Evolutionary conservation across 2,329 filamentous ascomycete genomes (phyloP).

Genomic region (Curvularia sp.): DNA sequence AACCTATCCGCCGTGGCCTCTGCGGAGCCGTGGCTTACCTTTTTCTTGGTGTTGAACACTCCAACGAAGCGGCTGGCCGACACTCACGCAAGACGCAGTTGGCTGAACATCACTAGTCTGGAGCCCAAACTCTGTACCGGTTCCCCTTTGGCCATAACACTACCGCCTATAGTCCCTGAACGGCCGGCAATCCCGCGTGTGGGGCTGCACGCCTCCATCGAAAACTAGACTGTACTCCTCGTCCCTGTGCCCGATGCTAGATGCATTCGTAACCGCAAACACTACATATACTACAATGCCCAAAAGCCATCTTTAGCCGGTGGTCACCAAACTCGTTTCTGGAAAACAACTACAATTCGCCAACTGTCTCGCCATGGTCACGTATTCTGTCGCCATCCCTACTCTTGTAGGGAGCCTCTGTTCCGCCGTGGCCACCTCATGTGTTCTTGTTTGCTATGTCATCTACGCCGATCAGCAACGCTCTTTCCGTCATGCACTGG

Average conservation of each 20-base stretch:
- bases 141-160: not conserved
- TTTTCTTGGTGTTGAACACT: not conserved
- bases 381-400: constrained; percentile 20
- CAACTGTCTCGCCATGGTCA: constrained; percentile 8
- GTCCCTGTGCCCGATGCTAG: not conserved
- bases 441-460: constrained; percentile 30
- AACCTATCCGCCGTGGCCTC: not conserved
- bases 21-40: not conserved
- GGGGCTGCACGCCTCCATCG: not conserved
- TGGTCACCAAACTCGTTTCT: not conserved
- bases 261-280: not conserved
- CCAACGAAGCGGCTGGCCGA: not conserved
- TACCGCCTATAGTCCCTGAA: not conserved
- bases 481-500: constrained; percentile 32
- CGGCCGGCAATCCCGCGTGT: not conserved
- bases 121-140: not conserved
- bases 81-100: not conserved
- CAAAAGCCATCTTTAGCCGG: not conserved
- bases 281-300: not conserved
- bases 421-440: constrained; percentile 25
- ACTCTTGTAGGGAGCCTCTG: constrained; percentile 33
- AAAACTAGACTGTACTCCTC: not conserved
- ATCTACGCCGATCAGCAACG: constrained; percentile 25
- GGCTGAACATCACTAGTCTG: not conserved
- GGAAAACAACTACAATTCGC: not conserved